Evolutionary conservation across 352 stramenopile species (phyloP), one percentile per base, ranked within the genome.

Genomic region (Lagenidium giganteum): DNA sequence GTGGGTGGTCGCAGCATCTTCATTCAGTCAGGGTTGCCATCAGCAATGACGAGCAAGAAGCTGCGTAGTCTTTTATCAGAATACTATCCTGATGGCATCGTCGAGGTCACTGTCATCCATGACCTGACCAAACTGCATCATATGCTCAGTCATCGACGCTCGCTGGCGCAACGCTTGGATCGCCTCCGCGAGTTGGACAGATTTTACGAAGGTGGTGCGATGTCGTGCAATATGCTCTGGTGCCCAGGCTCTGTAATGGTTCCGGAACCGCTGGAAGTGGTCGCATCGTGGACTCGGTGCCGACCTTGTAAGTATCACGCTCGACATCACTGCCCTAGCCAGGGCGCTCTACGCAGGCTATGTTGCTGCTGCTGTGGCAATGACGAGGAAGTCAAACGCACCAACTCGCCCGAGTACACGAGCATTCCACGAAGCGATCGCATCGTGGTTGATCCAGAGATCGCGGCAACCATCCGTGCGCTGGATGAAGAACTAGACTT

Each of bases 401-500:
- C n/a, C n/a, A n/a, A n/a, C n/a, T n/a, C n/a, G n/a, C 47, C 56
- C 13, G 44, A 51, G 16, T 65, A 66, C 35, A 54, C 48, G 26
- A 63, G 54, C 24, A 27, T 73, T 6, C 51, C 51, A 20, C n/a
- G n/a, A n/a, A 67, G 53, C 35, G 54, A 65, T 23, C 53, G 57
- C 21, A 47, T 64, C 42, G 64, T 63, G 18, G 35, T 64, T 20
- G 45, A 70, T 26, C 49, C 42, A 5, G 23, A 42, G 1, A 44
- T 53, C 1, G 51, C 38, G 2, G 39, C 44, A 5, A 44, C 60
- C 24, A 54, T 70, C 33, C 47, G 68, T 17, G 54, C 58, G n/a
- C 53, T 88, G 5, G 57, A 67, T 8, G 73, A 88, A 35, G 61
- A 88, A 46, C 70, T 88, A 36, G 72, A 85, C 42, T 85, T 85